Conservation (phyloP, 805 yeast species). For the Metschnikowia hibisci region DNA sequence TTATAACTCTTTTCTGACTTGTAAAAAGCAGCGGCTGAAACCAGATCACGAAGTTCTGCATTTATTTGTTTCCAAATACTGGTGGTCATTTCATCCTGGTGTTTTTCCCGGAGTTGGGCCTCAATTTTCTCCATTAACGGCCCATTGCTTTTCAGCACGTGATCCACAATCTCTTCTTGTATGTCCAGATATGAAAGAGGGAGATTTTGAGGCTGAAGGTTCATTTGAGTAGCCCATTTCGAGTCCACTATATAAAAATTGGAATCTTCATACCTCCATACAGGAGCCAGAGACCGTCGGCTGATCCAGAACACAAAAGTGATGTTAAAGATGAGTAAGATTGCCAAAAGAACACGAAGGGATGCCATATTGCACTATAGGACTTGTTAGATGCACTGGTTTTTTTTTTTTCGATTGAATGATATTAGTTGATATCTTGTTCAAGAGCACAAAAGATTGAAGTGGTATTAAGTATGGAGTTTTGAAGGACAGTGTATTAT, state of each 20-base stretch:
- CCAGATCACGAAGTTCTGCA: background rate
- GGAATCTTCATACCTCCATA: slow-evolving; percentile 5
- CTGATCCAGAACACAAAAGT: background rate
- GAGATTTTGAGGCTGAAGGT: background rate
- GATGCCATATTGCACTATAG: too few species aligned
- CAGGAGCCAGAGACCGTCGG: background rate
- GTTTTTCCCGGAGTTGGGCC: slow-evolving; percentile 3
- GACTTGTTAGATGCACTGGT: too few species aligned
- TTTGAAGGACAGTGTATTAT: too few species aligned
- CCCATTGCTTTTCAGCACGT: slow-evolving; percentile 1
- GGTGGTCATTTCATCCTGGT: slow-evolving; percentile 1
- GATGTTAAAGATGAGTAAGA: background rate
- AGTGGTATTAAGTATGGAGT: too few species aligned
- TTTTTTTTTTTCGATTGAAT: too few species aligned
- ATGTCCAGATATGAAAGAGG: slow-evolving; percentile 3
- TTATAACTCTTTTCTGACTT: slow-evolving; percentile 1
- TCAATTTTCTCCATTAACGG: slow-evolving; percentile 3
- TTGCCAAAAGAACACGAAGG: background rate
- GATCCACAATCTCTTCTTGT: slow-evolving; percentile 1
- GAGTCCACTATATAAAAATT: slow-evolving; percentile 12
- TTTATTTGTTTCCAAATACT: slow-evolving; percentile 1
- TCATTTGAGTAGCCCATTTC: slow-evolving; percentile 7
- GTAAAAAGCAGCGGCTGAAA: background rate
- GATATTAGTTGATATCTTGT: too few species aligned
- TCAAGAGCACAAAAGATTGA: too few species aligned